Conservation (phyloP, 352 stramenopile species). For the Globisporangium cederbergense region DNA sequence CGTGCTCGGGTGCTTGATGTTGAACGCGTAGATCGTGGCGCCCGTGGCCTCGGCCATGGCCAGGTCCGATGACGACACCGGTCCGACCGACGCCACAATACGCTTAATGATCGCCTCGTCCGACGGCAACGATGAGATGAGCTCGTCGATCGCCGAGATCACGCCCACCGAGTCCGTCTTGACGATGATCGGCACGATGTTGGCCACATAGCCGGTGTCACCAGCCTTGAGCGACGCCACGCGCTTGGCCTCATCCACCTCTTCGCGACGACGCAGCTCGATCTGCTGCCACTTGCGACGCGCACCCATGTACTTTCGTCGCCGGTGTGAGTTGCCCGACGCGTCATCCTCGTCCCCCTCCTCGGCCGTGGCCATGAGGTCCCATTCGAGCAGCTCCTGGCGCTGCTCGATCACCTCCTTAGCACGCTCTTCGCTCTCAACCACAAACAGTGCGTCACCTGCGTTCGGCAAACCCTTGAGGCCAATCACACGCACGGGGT, state of each 20-base stretch:
- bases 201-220: slow-evolving; percentile 85
- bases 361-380: slow-evolving; percentile 61
- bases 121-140: slow-evolving; percentile 67
- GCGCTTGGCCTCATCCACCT: slow-evolving; percentile 65
- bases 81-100: slow-evolving; percentile 79
- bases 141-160: slow-evolving; percentile 91
- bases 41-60: slow-evolving; percentile 78
- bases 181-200: slow-evolving; percentile 95
- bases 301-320: slow-evolving; percentile 51
- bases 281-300: slow-evolving; percentile 64
- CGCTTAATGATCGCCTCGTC: slow-evolving; percentile 76
- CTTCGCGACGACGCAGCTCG: slow-evolving; percentile 60
- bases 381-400: slow-evolving; percentile 70
- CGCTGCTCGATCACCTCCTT: slow-evolving; percentile 77
- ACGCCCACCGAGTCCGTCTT: slow-evolving; percentile 98
- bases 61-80: slow-evolving; percentile 82
- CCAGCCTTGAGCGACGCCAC: slow-evolving; percentile 63
- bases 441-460: slow-evolving; percentile 70
- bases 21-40: slow-evolving; percentile 87
- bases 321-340: slow-evolving; percentile 18
- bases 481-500: slow-evolving; percentile 87
- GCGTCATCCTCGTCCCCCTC: slow-evolving; percentile 48
- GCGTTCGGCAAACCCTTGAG: slow-evolving; percentile 83
- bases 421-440: slow-evolving; percentile 68
- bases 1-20: slow-evolving; percentile 68